Evolutionary conservation across 306 rosid genomes (phyloP).

Genomic region (Sesbania bispinosa): DNA sequence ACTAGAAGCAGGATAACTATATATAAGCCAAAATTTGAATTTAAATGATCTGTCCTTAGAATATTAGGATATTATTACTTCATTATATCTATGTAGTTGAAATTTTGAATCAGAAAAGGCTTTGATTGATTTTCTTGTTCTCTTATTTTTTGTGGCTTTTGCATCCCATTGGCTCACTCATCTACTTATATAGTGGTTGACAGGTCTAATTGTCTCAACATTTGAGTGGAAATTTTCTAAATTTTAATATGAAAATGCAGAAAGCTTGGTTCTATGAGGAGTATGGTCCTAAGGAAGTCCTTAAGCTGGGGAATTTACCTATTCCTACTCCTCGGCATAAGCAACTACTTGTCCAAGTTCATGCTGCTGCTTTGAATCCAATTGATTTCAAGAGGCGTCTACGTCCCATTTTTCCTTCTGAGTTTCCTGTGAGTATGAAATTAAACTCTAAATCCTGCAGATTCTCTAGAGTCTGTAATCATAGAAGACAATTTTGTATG

Average conservation of each 20-base stretch:
- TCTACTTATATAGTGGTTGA: not conserved
- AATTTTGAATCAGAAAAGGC: no score
- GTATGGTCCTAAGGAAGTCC: conserved; percentile 46
- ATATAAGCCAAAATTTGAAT: not conserved
- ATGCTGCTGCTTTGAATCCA: conserved; percentile 44
- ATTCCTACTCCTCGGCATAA: conserved; percentile 32
- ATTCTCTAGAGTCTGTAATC: no score
- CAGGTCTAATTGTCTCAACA: not conserved
- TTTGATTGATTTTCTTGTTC: no score
- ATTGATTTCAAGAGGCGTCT: conserved; percentile 42
- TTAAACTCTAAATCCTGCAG: not conserved
- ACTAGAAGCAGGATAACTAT: not conserved
- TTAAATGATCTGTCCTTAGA: not conserved
- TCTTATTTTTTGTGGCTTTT: not conserved
- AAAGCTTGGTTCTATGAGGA: conserved; percentile 48
- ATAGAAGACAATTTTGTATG: no score
- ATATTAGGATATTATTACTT: no score
- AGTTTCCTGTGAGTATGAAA: conserved; percentile 36
- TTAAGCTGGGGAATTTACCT: conserved; percentile 32
- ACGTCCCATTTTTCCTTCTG: conserved; percentile 26
- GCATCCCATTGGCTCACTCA: not conserved
- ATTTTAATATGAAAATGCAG: conserved; percentile 23
- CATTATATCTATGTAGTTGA: no score
- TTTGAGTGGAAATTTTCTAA: not conserved
- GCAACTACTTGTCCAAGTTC: conserved; percentile 37